These are phyloP conservation scores for Populus deltoides DNA, from an alignment of 345 rosid genomes.

Conservation along the genomic window DNA sequence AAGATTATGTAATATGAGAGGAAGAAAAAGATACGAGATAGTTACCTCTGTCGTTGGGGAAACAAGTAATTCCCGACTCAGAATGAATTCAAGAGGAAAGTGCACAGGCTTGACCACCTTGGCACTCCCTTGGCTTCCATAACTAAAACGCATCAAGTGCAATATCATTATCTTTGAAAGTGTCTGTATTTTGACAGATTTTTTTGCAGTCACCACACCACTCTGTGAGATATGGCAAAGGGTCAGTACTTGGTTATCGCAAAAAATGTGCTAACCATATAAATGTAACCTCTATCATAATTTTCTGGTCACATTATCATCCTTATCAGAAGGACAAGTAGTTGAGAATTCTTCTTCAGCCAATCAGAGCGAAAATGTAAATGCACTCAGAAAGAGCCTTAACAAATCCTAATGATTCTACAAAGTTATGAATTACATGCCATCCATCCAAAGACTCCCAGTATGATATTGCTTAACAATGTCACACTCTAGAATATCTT, in stretches of 20 bases:
- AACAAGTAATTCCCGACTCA: slow-evolving; percentile 65
- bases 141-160: slow-evolving; percentile 91
- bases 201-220: slow-evolving; percentile 76
- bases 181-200: slow-evolving; percentile 71
- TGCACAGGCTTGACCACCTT: slow-evolving; percentile 77
- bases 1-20: background rate
- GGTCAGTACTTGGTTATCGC: background rate
- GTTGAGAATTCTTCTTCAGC: background rate
- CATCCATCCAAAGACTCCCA: background rate
- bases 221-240: slow-evolving; percentile 44
- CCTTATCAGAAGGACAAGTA: background rate
- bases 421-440: no score
- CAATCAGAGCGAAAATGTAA: no score
- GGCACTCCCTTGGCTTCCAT: slow-evolving; percentile 89
- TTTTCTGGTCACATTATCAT: background rate
- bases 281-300: background rate
- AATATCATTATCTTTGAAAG: slow-evolving; percentile 87
- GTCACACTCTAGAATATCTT: background rate
- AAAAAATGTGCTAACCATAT: background rate
- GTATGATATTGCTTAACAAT: background rate
- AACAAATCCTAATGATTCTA: no score
- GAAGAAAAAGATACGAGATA: background rate
- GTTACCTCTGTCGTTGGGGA: slow-evolving; percentile 66
- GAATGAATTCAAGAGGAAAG: slow-evolving; percentile 75
- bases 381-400: background rate